Evolutionary conservation across 805 yeast species (phyloP), one percentile per base, ranked within the genome.

Genomic region (Tetrapisispora iriomotensis): DNA sequence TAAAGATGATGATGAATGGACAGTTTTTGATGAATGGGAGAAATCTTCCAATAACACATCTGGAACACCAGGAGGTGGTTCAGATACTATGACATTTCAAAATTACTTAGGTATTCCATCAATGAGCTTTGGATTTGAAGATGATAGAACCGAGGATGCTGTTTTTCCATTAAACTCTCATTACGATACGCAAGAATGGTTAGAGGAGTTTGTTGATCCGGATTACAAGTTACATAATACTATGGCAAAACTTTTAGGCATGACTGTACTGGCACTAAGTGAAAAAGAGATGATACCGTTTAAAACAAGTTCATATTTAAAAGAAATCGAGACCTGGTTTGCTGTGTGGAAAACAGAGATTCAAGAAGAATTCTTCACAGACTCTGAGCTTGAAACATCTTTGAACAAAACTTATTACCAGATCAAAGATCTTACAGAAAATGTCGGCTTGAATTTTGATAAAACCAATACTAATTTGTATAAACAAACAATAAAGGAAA

Each of bases 81-180:
- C 79, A 1, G 81, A 75, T 50, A 72, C 66, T 49, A 66, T 74
- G 2, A 75, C 75, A 8, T 78, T 79, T 47, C 83, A 79, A 55
- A 72, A 73, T 49, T 77, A 75, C 51, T 54, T 79, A 46, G 88
- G 86, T 6, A 71, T 81, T 29, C 83, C 88, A 2, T 69, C 82
- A 0, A 67, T 75, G 9, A 68, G 69, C 37, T 54, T 76, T 38
- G 72, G 74, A 8, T 72, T 70, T 48, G 38, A 36, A 4, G 54
- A 53, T 30, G 54, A 62, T 36, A 60, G 58, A 2, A 39, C 45
- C 9, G 47, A 49, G 4, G 79, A 75, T 53, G 70, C 80, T 5
- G 64, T 76, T n/a, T 70, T 70, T 39, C 79, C 75, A 45, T 60
- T 64, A 38, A 76, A 76, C 50, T 77, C 85, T 7, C 67, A 67